These are phyloP conservation scores for Entomortierella lignicola DNA, from an alignment of 192 early-diverging fungal genomes.

Conservation along the genomic window DNA sequence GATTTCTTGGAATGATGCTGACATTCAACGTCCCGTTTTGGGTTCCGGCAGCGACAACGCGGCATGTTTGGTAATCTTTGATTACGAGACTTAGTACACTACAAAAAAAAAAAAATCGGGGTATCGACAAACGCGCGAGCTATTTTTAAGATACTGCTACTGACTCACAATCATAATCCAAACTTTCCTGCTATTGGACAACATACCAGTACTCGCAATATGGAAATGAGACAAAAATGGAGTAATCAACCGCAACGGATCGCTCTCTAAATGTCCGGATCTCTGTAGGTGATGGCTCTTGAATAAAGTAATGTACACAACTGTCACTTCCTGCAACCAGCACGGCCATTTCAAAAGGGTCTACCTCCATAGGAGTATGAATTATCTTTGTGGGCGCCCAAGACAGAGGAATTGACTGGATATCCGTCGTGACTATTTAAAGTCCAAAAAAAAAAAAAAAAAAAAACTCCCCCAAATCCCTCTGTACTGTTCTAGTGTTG, in stretches of 20 bases:
- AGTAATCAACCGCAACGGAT: slow-evolving; percentile 13
- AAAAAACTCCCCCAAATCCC: no score
- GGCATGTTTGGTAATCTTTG: slow-evolving; percentile 38
- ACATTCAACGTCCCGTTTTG: slow-evolving; percentile 49
- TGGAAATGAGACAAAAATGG: slow-evolving; percentile 31
- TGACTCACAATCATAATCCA: no score
- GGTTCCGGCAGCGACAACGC: slow-evolving; percentile 45
- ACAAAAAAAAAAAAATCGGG: background rate
- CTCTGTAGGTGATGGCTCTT: background rate
- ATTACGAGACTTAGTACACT: slow-evolving; percentile 43
- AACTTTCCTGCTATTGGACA: no score
- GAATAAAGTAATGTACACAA: slow-evolving; percentile 43
- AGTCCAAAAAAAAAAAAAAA: background rate
- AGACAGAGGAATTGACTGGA: slow-evolving; percentile 29
- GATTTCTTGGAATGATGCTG: slow-evolving; percentile 35
- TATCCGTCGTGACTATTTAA: slow-evolving; percentile 25
- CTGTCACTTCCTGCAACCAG: slow-evolving; percentile 47
- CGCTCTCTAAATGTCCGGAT: slow-evolving; percentile 11
- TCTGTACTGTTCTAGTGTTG: slow-evolving; percentile 5
- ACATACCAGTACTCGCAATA: slow-evolving; percentile 52
- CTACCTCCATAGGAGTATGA: slow-evolving; percentile 32
- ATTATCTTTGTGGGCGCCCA: slow-evolving; percentile 53
- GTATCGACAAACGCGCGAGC: no score
- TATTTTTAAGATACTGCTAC: no score
- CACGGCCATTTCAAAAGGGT: slow-evolving; percentile 49